Evolutionary conservation across 1,139 yeast species (phyloP), one percentile per base, ranked within the genome.

Genomic region (Lodderomyces jiufengensis): DNA sequence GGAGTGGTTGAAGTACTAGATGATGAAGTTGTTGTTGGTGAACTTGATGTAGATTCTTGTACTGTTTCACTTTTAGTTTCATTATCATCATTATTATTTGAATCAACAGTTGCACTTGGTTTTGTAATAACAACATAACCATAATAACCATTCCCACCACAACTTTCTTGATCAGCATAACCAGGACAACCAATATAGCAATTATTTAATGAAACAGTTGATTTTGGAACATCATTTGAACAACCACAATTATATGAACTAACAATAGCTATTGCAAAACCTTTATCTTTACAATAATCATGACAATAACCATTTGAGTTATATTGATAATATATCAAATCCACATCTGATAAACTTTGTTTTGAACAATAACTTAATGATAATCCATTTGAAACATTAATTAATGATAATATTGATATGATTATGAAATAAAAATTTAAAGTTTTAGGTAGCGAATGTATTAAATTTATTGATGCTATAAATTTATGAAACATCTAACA

Each of bases 221-320:
- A 63, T 2, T 51, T 63, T 0, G 86, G 85, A 4, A 72, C 57
- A 25, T 55, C 51, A 49, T 80, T 66, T 9, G 84, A 68, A 51
- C 88, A 81, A 76, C 80, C 81, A 55, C 88, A 81, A 33, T 64
- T 43, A 36, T 58, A 48, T 16, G 62, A 65, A 41, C 70, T 80
- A 12, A 80, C 57, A 32, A 81, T 66, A 4, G 79, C 87, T 38
- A 70, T 76, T 2, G 78, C 69, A 48, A 59, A 75, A n/a, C 76
- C 79, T 10, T 46, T 42, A 5, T 36, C 41, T 3, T 42, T 24
- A 51, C 88, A 81, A 27, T 61, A 54, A 38, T 62, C 63, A 5
- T 62, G 51, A 52, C 87, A 81, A 4, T 54, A 54, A 1, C 87
- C 87, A 46, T 71, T 74, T 25, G 83, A 73, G 70, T 77, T 53